These are phyloP conservation scores for Sugiyamaella lignohabitans DNA, from an alignment of 805 yeast species.

Conservation along the genomic window DNA sequence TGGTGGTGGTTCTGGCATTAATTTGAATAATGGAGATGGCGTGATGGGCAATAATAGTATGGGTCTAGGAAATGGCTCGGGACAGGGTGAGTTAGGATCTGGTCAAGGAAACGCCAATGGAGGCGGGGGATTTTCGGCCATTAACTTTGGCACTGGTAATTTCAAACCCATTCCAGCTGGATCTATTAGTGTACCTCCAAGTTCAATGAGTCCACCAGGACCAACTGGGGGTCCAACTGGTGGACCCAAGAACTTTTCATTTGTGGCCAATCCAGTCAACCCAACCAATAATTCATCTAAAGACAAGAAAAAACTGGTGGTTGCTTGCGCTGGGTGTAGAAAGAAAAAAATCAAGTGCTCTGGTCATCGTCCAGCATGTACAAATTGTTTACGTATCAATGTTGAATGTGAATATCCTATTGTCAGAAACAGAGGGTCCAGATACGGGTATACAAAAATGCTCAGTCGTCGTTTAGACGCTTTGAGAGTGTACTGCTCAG, in stretches of 20 bases:
- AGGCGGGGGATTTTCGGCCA: background rate
- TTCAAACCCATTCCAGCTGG: background rate
- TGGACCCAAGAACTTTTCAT: background rate
- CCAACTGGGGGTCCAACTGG: too few relatives aligned
- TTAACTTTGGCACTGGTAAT: background rate
- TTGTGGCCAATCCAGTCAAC: background rate
- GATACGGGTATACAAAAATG: conserved; percentile 32
- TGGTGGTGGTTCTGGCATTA: background rate
- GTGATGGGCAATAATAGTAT: too few relatives aligned
- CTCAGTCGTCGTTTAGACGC: conserved; percentile 21
- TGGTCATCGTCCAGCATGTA: conserved; percentile 34
- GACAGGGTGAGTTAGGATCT: too few relatives aligned
- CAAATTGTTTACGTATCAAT: conserved; percentile 29
- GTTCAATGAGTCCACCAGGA: too few relatives aligned
- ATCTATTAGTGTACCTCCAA: background rate
- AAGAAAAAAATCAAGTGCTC: conserved; percentile 34
- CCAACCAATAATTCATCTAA: background rate
- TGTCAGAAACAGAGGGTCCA: conserved; percentile 32
- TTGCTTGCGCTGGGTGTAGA: conserved; percentile 33
- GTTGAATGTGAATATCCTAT: conserved; percentile 32
- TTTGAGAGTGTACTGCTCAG: conserved; percentile 6
- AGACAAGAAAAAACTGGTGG: conserved; percentile 27
- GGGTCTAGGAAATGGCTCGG: too few relatives aligned
- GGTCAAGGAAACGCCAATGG: too few relatives aligned
- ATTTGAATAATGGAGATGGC: background rate